Evolutionary conservation across 331 rosid species (phyloP).

Genomic region (Malus hybrid): DNA sequence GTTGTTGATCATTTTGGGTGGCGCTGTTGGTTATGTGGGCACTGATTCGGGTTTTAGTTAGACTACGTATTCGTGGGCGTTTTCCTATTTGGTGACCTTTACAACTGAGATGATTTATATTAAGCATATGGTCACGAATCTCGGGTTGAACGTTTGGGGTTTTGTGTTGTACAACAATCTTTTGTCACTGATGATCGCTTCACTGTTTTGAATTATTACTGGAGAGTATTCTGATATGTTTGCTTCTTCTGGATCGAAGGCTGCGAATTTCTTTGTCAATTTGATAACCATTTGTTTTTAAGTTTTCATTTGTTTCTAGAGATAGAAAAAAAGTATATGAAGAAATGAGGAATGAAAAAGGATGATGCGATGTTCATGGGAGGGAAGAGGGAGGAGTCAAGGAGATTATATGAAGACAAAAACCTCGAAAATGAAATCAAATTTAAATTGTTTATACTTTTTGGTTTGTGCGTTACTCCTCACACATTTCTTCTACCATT

Average conservation of each 20-base stretch:
- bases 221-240: slow-evolving; percentile 72
- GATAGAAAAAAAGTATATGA: no score
- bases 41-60: slow-evolving; percentile 76
- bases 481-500: no score
- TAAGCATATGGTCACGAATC: slow-evolving; percentile 46
- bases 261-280: slow-evolving; percentile 37
- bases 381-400: no score
- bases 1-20: slow-evolving; percentile 60
- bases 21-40: slow-evolving; percentile 79
- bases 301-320: no score
- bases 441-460: no score
- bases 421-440: no score
- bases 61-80: slow-evolving; percentile 93
- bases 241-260: slow-evolving; percentile 38
- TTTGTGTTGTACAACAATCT: slow-evolving; percentile 80
- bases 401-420: no score
- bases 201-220: slow-evolving; percentile 62
- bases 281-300: no score
- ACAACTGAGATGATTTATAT: slow-evolving; percentile 72
- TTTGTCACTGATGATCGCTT: slow-evolving; percentile 76
- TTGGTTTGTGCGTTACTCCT: no score
- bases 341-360: no score
- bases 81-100: slow-evolving; percentile 72
- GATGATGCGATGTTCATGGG: no score
- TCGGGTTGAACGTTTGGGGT: slow-evolving; percentile 87